phyloP scores from a whole-genome alignment of 257 asterid species.

The Petrea volubilis region DNA sequence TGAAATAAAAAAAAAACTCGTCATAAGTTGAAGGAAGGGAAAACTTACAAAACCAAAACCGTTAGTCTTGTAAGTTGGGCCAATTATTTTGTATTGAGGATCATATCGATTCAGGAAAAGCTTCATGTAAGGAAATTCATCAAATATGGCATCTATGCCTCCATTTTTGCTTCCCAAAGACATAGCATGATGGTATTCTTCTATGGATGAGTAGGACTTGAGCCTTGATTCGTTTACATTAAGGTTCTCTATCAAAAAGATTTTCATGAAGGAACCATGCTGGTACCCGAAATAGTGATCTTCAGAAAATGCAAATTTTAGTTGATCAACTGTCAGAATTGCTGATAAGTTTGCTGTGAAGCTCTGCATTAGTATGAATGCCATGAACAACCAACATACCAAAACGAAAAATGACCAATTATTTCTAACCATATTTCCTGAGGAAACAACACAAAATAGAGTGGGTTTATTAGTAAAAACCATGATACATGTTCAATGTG shows the following conservation, averaged over 20 bases:
- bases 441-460: conserved; percentile 6
- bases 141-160: too few species aligned
- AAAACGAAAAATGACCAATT: conserved; percentile 44
- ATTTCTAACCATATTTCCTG: conserved; percentile 46
- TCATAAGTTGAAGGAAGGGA: not conserved
- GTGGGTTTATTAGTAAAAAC: too few species aligned
- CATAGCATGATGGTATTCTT: conserved; percentile 45
- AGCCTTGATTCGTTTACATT: too few species aligned
- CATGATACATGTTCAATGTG: too few species aligned
- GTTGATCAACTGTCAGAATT: conserved; percentile 52
- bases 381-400: conserved; percentile 46
- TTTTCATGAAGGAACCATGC: conserved; percentile 40
- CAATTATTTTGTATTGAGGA: conserved; percentile 45
- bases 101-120: conserved; percentile 30
- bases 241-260: conserved; percentile 20
- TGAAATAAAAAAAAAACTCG: too few species aligned
- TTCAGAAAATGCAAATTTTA: conserved; percentile 32
- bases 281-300: conserved; percentile 37
- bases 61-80: conserved; percentile 40
- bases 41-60: conserved; percentile 59
- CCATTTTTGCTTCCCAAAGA: too few species aligned
- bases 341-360: conserved; percentile 58
- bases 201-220: conserved; percentile 17
- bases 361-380: conserved; percentile 64
- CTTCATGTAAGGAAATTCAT: conserved; percentile 54